Evolutionary conservation across 2,329 filamentous ascomycete species (phyloP).

Genomic region (Diatrype stigma): DNA sequence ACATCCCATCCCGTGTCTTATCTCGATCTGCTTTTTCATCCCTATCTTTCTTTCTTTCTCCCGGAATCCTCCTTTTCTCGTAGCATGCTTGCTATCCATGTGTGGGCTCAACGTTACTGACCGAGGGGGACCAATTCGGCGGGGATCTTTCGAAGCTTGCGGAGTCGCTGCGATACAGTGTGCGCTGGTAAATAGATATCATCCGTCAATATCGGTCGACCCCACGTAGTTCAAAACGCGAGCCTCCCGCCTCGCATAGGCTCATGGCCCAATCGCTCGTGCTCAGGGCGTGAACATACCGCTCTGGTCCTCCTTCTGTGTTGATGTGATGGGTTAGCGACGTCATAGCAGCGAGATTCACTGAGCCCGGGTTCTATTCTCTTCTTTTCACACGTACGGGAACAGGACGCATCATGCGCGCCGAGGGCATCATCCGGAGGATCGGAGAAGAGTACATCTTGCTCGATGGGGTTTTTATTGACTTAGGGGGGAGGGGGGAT

Average conservation of each 20-base stretch:
- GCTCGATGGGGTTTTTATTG: conserved; percentile 10
- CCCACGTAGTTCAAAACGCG: background rate
- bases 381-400: conserved; percentile 64
- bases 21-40: background rate
- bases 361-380: conserved; percentile 9
- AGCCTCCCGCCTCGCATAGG: conserved; percentile 4
- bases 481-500: conserved; percentile 17
- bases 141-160: conserved; percentile 83
- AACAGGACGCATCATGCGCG: conserved; percentile 64
- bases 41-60: background rate
- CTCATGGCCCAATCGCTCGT: conserved; percentile 13
- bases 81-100: background rate
- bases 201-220: conserved; percentile 14
- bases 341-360: conserved; percentile 26
- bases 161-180: conserved; percentile 92
- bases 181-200: conserved; percentile 59
- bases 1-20: background rate
- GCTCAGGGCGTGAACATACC: conserved; percentile 47
- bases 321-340: conserved; percentile 29
- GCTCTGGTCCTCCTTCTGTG: conserved; percentile 62
- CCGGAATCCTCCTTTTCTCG: background rate
- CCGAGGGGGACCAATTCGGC: conserved; percentile 92
- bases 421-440: conserved; percentile 64
- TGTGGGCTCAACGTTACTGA: conserved; percentile 48
- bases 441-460: conserved; percentile 63